Evolutionary conservation across 108 stramenopile species (phyloP).

Genomic region (Chaetoceros muelleri): DNA sequence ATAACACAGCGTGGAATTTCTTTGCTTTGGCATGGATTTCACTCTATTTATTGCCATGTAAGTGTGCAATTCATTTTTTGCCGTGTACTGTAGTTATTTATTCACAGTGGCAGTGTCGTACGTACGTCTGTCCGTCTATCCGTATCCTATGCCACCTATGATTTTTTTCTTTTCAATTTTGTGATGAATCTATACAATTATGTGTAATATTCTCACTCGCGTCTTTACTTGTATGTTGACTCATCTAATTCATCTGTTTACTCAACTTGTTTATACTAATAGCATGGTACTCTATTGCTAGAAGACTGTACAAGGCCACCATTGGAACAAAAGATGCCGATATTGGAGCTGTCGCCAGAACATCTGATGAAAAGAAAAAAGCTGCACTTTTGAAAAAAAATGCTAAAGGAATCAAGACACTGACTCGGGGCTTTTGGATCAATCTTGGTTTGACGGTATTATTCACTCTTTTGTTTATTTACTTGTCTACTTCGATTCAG

Average conservation of each 20-base stretch:
- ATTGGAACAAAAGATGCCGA: slow-evolving; percentile 51
- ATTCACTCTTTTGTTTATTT: slow-evolving; percentile 55
- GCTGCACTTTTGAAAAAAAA: slow-evolving; percentile 68
- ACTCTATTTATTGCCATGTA: slow-evolving; percentile 85
- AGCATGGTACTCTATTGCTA: slow-evolving; percentile 77
- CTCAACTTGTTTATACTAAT: not conserved
- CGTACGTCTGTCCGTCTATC: not conserved
- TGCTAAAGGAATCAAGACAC: slow-evolving; percentile 44
- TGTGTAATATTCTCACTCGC: not conserved
- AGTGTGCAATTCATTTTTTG: too few species aligned
- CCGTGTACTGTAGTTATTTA: slow-evolving; percentile 5
- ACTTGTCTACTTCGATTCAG: slow-evolving; percentile 49
- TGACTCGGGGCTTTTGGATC: slow-evolving; percentile 48
- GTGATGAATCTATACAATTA: slow-evolving; percentile 3
- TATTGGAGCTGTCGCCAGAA: slow-evolving; percentile 78
- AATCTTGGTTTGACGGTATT: slow-evolving; percentile 54
- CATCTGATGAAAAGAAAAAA: slow-evolving; percentile 76
- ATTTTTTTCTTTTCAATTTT: slow-evolving; percentile 7
- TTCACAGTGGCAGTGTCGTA: not conserved
- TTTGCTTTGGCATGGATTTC: slow-evolving; percentile 79
- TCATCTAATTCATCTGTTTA: not conserved
- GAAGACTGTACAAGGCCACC: slow-evolving; percentile 40
- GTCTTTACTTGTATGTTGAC: not conserved
- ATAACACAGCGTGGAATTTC: slow-evolving; percentile 90
- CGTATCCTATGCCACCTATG: not conserved